These are phyloP conservation scores for Ceratobasidium sp. DNA, from an alignment of 1,284 basidiomycete species.

Conservation along the genomic window DNA sequence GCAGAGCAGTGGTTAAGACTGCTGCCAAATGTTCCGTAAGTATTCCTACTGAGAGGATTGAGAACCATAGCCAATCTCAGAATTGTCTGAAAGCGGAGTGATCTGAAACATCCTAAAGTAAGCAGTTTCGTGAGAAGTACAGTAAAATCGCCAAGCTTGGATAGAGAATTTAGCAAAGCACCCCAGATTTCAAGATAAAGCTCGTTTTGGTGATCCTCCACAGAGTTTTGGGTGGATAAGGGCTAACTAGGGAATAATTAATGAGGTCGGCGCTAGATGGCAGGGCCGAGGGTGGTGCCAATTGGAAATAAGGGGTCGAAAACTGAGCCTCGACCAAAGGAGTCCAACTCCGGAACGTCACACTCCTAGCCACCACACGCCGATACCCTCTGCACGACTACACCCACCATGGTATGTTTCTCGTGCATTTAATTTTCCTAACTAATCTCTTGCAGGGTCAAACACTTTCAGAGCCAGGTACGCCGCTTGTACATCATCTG, in stretches of 20 bases:
- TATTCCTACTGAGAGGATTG: too few relatives aligned
- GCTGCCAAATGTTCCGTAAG: too few relatives aligned
- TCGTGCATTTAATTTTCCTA: not conserved
- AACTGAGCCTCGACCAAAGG: constrained; percentile 34
- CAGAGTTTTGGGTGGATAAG: constrained; percentile 5
- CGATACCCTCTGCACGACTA: constrained; percentile 3
- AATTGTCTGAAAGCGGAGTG: too few relatives aligned
- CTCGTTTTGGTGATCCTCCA: too few relatives aligned
- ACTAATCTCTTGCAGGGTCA: constrained; percentile 63
- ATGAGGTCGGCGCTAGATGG: constrained; percentile 28
- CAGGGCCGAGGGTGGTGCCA: constrained; percentile 39
- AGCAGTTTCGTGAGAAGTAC: too few relatives aligned
- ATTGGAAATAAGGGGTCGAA: constrained; percentile 19
- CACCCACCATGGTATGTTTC: constrained; percentile 32
- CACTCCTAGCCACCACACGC: constrained; percentile 29
- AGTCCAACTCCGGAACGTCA: not conserved
- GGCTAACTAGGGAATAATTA: not conserved
- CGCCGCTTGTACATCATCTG: constrained; percentile 14
- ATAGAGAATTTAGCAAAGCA: not conserved
- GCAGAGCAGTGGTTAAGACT: too few relatives aligned
- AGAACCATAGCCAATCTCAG: too few relatives aligned
- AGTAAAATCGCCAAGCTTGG: too few relatives aligned
- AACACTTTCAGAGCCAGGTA: constrained; percentile 76
- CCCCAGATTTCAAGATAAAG: too few relatives aligned
- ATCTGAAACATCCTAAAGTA: too few relatives aligned